Base-by-base conservation (phyloP, 2,329 filamentous ascomycete genomes). In the Leptographium galeiforme region DNA sequence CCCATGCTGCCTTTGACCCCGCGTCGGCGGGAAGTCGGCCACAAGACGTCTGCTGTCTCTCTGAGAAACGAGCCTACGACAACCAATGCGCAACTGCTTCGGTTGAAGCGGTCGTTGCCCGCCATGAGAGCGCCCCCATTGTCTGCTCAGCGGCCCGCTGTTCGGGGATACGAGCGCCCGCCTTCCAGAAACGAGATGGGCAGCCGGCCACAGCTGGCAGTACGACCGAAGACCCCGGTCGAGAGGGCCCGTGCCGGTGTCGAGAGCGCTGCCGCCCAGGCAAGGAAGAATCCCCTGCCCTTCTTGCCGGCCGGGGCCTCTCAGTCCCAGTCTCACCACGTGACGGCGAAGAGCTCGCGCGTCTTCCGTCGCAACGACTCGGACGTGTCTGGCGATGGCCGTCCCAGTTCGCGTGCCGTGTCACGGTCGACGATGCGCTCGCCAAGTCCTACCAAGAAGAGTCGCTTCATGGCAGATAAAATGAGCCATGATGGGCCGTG, bases 321-420 rank as follows among this genome's bases (percentile, higher is more conserved):
- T n/a, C 79, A 79, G 57, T 77, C 79, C 25, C 85, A 79, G 58
- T 77, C 80, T 30, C 85, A 95, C 58, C 86, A 95, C 69, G 75
- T 85, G 57, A 79, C 78, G 49, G 75, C 86, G 44, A 95, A 89
- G 68, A 74, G 70, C 48, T 75, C 82, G 33, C 82, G 87, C 38
- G 74, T 79, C 40, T 83, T 90, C 63, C 81, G 89, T 47, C 86
- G 91, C 46, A 83, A 89, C 62, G 88, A 94, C 61, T 95, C 89
- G 10, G 89, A 95, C 52, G 79, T 80, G 56, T 76, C 73, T 32
- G 70, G 76, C 33, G 80, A 84, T 39, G 65, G 76, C 46, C 74
- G 81, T 33, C 78, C 80, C 5, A 66, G 68, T 39, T 84, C 80
- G 11, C 72, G 81, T 25, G 67, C 78, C 1, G 66, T 80, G 38